phyloP scores from a whole-genome alignment of 2,329 filamentous ascomycete genomes.

The Corynespora cassiicola region DNA sequence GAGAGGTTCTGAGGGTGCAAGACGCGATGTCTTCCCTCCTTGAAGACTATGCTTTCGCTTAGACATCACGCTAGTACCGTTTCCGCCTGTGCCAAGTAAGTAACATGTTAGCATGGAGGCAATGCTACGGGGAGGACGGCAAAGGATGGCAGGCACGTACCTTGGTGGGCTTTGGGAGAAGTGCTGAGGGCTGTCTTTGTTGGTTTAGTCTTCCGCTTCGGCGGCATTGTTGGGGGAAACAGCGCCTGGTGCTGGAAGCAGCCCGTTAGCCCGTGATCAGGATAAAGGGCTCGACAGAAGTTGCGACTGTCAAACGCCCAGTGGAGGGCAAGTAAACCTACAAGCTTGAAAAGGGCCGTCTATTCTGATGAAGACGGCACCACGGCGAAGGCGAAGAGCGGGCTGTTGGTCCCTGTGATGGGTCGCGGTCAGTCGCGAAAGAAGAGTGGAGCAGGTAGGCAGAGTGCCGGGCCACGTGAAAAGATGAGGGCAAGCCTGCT shows the following conservation, averaged over 20 bases:
- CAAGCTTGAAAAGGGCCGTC: slow-evolving; percentile 3
- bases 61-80: slow-evolving; percentile 35
- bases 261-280: slow-evolving; percentile 24
- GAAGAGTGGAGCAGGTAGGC: too few relatives aligned
- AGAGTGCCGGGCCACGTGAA: too few relatives aligned
- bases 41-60: slow-evolving; percentile 44
- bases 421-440: too few relatives aligned
- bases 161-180: slow-evolving; percentile 19
- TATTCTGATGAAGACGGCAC: background rate
- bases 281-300: slow-evolving; percentile 2
- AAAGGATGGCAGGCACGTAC: slow-evolving; percentile 21
- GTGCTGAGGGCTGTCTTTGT: slow-evolving; percentile 21
- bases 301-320: slow-evolving; percentile 1
- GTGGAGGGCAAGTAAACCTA: slow-evolving; percentile 12
- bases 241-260: slow-evolving; percentile 14
- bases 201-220: slow-evolving; percentile 39
- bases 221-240: slow-evolving; percentile 34
- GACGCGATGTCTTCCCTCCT: slow-evolving; percentile 44
- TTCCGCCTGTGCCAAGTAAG: slow-evolving; percentile 42
- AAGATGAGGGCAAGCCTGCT: too few relatives aligned
- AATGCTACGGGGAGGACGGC: slow-evolving; percentile 13
- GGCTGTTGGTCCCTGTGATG: too few relatives aligned
- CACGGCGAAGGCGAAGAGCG: too few relatives aligned
- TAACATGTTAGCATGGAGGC: slow-evolving; percentile 36
- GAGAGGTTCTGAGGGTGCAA: slow-evolving; percentile 55